Percentiles rank a stretch among this genome's conserved stretches.
Evolutionary conservation across 1,284 basidiomycete species (phyloP).

Genomic region (Cryptococcus sp.): DNA sequence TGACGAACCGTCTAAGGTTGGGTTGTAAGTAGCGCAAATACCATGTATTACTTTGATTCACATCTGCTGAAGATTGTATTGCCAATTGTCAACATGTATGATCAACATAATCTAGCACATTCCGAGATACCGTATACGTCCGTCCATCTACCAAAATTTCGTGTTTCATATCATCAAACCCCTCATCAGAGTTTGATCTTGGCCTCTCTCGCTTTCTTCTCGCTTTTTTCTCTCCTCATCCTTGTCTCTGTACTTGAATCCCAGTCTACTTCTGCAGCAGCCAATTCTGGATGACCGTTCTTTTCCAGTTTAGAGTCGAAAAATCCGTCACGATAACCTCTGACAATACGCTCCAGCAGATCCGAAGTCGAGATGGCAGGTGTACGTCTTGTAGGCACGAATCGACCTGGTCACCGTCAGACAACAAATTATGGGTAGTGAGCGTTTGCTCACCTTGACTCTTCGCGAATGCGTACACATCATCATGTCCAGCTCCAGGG

Average conservation of each 20-base stretch:
- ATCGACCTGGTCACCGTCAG: constrained; percentile 62
- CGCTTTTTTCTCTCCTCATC: constrained; percentile 1
- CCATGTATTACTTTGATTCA: no score
- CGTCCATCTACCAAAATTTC: no score
- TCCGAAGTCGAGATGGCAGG: constrained; percentile 92
- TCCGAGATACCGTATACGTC: no score
- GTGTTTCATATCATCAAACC: no score
- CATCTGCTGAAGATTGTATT: no score
- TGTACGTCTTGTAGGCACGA: constrained; percentile 91
- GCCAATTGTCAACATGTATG: no score
- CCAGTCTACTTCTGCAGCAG: constrained; percentile 49
- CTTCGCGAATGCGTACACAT: constrained; percentile 84
- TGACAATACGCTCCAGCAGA: constrained; percentile 81
- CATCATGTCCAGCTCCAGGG: constrained; percentile 64
- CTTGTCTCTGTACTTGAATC: constrained; percentile 27
- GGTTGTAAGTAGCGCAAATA: no score
- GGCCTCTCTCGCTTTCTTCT: neutral
- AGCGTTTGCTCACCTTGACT: constrained; percentile 57
- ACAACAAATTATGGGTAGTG: neutral
- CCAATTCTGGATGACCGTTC: constrained; percentile 47
- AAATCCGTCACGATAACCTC: constrained; percentile 70
- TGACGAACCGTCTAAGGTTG: no score
- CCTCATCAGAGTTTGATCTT: no score
- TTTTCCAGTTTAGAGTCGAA: constrained; percentile 87
- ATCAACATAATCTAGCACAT: no score